Percentiles rank a stretch among this genome's conserved stretches.
These are phyloP conservation scores for Berberis thunbergii DNA, from an alignment of 164 flowering plant species.

Conservation along the genomic window DNA sequence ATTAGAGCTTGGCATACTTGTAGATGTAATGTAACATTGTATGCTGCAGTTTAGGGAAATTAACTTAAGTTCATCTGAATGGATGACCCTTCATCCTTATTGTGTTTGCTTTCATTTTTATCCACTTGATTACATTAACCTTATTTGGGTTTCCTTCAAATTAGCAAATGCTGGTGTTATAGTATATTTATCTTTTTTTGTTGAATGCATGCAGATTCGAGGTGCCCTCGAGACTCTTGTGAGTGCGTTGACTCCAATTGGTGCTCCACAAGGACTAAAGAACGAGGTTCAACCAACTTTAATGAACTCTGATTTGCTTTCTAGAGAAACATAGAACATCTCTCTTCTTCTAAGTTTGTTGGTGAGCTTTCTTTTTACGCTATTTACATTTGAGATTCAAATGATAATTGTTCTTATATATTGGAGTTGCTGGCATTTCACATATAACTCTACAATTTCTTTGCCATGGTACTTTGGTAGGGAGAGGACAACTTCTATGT, in stretches of 20 bases:
- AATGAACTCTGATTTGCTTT: conserved; percentile 91
- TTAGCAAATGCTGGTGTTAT: background rate
- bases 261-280: conserved; percentile 43
- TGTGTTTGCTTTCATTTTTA: no score
- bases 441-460: conserved; percentile 4
- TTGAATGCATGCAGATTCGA: conserved; percentile 53
- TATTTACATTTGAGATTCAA: conserved; percentile 3
- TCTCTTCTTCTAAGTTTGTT: conserved; percentile 89
- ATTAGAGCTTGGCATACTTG: no score
- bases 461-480: conserved; percentile 29
- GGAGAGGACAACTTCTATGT: conserved; percentile 95
- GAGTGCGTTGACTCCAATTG: conserved; percentile 78
- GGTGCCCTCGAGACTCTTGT: conserved; percentile 94
- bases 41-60: no score
- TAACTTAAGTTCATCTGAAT: no score
- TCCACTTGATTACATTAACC: no score
- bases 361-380: conserved; percentile 43
- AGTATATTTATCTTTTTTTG: background rate
- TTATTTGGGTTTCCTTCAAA: no score
- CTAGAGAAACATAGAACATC: conserved; percentile 79
- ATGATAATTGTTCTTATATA: background rate
- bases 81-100: no score
- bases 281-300: conserved; percentile 78
- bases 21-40: no score
- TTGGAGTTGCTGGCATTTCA: background rate